Evolutionary conservation across 2,329 filamentous ascomycete species (phyloP), one percentile per base, ranked within the genome.

Genomic region (Cordyceps javanica): DNA sequence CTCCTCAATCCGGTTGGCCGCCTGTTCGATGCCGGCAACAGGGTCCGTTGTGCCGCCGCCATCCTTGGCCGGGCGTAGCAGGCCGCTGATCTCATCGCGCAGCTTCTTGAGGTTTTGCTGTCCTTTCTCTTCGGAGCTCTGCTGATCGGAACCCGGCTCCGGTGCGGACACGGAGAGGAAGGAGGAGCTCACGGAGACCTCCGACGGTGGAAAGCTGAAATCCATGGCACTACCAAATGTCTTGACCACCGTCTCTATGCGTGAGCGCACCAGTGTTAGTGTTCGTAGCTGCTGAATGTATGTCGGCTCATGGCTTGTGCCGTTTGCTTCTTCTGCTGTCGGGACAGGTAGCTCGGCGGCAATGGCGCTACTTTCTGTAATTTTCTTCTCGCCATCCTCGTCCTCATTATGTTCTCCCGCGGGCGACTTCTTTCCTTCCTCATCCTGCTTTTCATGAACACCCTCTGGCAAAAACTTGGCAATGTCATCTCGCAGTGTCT

Each of bases 201-300:
- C 91, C 0, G 90, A 95, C 0, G 93, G 92, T 1, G 93, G 90
- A 51, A 97, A 85, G 1, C 90, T 88, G 81, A 96, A 97, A 65
- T 95, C 88, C 90, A 97, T 96, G 32, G 94, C 93, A 65, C 95
- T 88, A 41, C 92, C 93, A 70, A 99, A 99, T 1, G 87, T 88
- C 70, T 90, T 89, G 67, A 97, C 91, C 25, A 97, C 92, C 1
- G 86, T 82, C 62, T 97, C 92, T 16, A 99, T 81, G n/a, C 91
- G 88, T 2, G 83, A 76, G 52, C 92, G 89, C 28, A 97, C 91
- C 42, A 88, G 81, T 3, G 88, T 90, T 38, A 99, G 79, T 14
- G 88, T 95, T 64, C 90, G 89, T 57, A 99, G 79, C 63, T 91
- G 87, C 53, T 82, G 81, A 62, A 97, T 87, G 70, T 88, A 90